These are phyloP conservation scores for Venturia asperata DNA, from an alignment of 2,329 filamentous ascomycete species.

Conservation along the genomic window DNA sequence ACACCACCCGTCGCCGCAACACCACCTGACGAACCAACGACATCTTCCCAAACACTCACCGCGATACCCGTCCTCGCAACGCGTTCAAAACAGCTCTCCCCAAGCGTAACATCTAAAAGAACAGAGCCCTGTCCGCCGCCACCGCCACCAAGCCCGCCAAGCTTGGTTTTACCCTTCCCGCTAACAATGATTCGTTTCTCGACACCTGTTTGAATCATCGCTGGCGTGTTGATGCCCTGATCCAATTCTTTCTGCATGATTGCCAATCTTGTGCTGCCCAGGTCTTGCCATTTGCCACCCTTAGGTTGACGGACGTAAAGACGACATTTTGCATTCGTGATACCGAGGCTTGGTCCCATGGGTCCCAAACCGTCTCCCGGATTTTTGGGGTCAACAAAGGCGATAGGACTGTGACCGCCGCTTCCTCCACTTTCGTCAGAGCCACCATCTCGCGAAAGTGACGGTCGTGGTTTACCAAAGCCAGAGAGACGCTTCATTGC, in stretches of 20 bases:
- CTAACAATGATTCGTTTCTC: conserved; percentile 82
- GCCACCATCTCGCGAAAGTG: conserved; percentile 43
- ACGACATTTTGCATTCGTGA: conserved; percentile 76
- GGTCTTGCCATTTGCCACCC: conserved; percentile 74
- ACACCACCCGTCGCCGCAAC: conserved; percentile 53
- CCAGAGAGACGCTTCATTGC: conserved; percentile 68
- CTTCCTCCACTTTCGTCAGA: conserved; percentile 40
- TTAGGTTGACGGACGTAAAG: conserved; percentile 70
- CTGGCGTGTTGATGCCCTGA: conserved; percentile 10
- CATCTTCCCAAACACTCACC: conserved; percentile 73
- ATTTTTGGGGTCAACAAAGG: conserved; percentile 10
- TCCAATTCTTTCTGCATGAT: conserved; percentile 59
- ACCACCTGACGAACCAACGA: conserved; percentile 37
- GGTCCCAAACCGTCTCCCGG: neutral
- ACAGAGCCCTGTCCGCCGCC: conserved; percentile 46
- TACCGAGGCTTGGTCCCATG: conserved; percentile 39
- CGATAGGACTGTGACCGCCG: neutral
- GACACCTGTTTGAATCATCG: conserved; percentile 16
- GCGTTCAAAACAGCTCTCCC: conserved; percentile 75
- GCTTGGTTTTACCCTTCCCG: conserved; percentile 49
- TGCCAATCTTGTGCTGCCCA: conserved; percentile 75
- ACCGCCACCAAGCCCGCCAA: neutral
- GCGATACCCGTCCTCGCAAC: conserved; percentile 82
- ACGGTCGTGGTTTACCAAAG: conserved; percentile 77
- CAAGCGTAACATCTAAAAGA: conserved; percentile 75